Evolutionary conservation across 1,139 yeast genomes (phyloP).

Genomic region (Petasospora fabianii): DNA sequence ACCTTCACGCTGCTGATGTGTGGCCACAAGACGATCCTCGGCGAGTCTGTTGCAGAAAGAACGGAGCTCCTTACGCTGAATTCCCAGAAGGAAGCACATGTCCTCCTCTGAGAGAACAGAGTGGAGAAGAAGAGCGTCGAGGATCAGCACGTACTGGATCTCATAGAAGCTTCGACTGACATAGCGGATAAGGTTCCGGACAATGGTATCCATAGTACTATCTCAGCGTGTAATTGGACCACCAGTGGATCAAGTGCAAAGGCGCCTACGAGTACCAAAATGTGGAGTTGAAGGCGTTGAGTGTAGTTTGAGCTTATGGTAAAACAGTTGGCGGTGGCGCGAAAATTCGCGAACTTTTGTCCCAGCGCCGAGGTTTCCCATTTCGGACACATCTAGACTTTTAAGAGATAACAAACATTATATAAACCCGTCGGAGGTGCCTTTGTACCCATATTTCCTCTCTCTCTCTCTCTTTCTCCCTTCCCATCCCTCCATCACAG

Average conservation of each 20-base stretch:
- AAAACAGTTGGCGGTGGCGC: too few relatives aligned
- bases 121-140: constrained; percentile 89
- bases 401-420: too few relatives aligned
- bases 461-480: background rate
- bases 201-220: constrained; percentile 24
- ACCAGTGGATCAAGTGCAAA: too few relatives aligned
- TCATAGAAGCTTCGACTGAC: constrained; percentile 88
- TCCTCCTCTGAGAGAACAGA: constrained; percentile 95
- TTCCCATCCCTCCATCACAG: background rate
- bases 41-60: constrained; percentile 75
- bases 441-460: too few relatives aligned
- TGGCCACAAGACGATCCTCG: constrained; percentile 71
- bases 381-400: too few relatives aligned
- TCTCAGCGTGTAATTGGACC: background rate
- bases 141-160: constrained; percentile 73
- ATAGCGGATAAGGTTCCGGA: constrained; percentile 33
- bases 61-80: constrained; percentile 83
- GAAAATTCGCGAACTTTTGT: too few relatives aligned
- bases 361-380: too few relatives aligned
- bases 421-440: too few relatives aligned
- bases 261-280: too few relatives aligned
- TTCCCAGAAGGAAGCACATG: constrained; percentile 70
- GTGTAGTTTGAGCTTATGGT: too few relatives aligned
- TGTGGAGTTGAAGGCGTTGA: background rate
- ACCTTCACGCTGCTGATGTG: constrained; percentile 80